Conservation (phyloP, 345 rosid genomes). For the Hypericum perforatum region DNA sequence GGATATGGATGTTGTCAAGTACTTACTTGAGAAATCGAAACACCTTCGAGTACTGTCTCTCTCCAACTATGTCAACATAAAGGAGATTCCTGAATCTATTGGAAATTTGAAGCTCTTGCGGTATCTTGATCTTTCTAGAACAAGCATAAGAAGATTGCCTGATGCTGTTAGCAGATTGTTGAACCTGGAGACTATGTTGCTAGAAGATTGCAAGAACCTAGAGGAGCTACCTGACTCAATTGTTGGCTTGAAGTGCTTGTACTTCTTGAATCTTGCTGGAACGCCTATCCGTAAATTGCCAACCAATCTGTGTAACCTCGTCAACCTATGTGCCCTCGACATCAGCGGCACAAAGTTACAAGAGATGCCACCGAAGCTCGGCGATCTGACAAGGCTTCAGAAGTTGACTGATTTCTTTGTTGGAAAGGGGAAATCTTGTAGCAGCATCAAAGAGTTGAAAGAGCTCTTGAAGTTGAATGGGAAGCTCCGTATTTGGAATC, state of each 20-base stretch:
- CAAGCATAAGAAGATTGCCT: too few relatives aligned
- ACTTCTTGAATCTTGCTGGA: too few relatives aligned
- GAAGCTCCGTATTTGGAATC: neutral
- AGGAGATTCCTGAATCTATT: too few relatives aligned
- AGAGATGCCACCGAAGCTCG: neutral
- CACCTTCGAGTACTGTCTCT: neutral
- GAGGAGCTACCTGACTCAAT: too few relatives aligned
- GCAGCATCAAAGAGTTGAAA: constrained; percentile 3
- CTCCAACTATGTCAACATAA: too few relatives aligned
- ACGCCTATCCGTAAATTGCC: too few relatives aligned
- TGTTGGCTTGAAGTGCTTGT: too few relatives aligned
- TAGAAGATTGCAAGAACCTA: neutral
- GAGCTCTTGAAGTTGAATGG: neutral
- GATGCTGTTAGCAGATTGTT: neutral
- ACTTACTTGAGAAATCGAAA: neutral
- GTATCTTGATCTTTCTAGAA: too few relatives aligned
- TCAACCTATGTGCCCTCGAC: neutral
- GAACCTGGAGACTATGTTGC: neutral
- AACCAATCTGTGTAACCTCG: too few relatives aligned
- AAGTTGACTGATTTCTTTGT: neutral
- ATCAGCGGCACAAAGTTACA: neutral
- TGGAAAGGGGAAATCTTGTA: neutral
- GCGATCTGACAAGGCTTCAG: neutral
- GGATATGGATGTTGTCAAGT: neutral
- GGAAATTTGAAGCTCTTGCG: too few relatives aligned